Conservation (phyloP, 2,329 filamentous ascomycete genomes). For the Exophiala calicioides region DNA sequence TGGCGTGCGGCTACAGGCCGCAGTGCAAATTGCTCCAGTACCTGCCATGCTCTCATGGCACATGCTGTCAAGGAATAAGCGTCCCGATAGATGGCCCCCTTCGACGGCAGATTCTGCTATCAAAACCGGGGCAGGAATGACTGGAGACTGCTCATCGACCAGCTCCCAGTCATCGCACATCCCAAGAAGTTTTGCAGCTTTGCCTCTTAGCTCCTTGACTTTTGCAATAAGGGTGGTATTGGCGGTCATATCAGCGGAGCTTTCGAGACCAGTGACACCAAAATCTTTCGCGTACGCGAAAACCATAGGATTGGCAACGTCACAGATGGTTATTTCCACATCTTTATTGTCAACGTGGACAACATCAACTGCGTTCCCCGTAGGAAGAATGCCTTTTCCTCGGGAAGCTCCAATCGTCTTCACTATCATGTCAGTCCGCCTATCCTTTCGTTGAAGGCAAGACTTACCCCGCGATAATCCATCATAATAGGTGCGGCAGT, state of each 20-base stretch:
- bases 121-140: conserved; percentile 6
- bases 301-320: conserved; percentile 24
- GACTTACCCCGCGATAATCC: conserved; percentile 24
- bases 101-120: conserved; percentile 8
- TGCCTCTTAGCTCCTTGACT: conserved; percentile 22
- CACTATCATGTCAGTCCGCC: background rate
- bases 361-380: conserved; percentile 8
- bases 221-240: conserved; percentile 11
- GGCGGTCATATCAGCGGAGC: conserved; percentile 10
- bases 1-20: conserved; percentile 20
- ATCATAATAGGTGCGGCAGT: conserved; percentile 21
- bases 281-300: conserved; percentile 25
- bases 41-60: conserved; percentile 27
- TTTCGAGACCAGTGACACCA: conserved; percentile 18
- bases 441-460: too few relatives aligned
- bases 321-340: conserved; percentile 23
- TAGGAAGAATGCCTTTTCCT: conserved; percentile 18
- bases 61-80: conserved; percentile 26
- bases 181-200: conserved; percentile 15
- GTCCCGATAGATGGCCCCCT: conserved; percentile 11
- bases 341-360: conserved; percentile 17
- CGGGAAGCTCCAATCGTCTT: conserved; percentile 12
- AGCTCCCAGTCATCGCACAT: conserved; percentile 20
- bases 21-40: conserved; percentile 22
- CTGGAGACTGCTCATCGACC: conserved; percentile 18